These are phyloP conservation scores for Immersiporthe knoxdaviesiana DNA, from an alignment of 2,329 filamentous ascomycete genomes.

Conservation along the genomic window DNA sequence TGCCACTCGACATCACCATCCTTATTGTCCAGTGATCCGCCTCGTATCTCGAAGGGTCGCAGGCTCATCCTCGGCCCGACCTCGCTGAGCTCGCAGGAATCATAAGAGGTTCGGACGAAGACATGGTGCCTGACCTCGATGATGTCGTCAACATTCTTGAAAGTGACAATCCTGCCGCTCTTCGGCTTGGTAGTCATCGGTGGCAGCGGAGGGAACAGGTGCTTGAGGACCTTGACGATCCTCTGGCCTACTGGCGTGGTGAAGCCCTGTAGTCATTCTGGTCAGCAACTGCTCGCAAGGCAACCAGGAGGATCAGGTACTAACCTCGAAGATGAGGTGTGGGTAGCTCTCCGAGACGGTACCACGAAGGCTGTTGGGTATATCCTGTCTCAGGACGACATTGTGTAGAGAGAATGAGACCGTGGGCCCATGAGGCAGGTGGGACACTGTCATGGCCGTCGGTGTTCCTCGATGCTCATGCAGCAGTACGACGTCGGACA, in stretches of 20 bases:
- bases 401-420: conserved; percentile 89
- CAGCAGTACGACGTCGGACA: conserved; percentile 83
- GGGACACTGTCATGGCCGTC: conserved; percentile 83
- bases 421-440: conserved; percentile 86
- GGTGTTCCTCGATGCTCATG: conserved; percentile 94
- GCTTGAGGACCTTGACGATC: conserved; percentile 88
- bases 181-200: conserved; percentile 71
- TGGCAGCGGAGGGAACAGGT: conserved; percentile 90
- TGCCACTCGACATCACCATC: conserved; percentile 97
- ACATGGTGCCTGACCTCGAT: conserved; percentile 91
- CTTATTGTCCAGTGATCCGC: conserved; percentile 90
- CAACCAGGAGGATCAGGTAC: not conserved
- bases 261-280: conserved; percentile 63
- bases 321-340: conserved; percentile 83
- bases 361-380: conserved; percentile 83
- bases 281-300: conserved; percentile 15
- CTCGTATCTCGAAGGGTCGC: conserved; percentile 89
- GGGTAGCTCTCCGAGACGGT: conserved; percentile 79
- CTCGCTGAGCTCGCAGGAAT: conserved; percentile 85
- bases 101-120: conserved; percentile 89
- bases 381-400: conserved; percentile 88
- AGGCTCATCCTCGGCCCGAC: conserved; percentile 97
- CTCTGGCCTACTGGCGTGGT: conserved; percentile 77
- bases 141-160: conserved; percentile 90
- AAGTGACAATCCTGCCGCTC: conserved; percentile 89